Evolutionary conservation across 345 rosid genomes (phyloP).

Genomic region (Bruguiera sexangula): DNA sequence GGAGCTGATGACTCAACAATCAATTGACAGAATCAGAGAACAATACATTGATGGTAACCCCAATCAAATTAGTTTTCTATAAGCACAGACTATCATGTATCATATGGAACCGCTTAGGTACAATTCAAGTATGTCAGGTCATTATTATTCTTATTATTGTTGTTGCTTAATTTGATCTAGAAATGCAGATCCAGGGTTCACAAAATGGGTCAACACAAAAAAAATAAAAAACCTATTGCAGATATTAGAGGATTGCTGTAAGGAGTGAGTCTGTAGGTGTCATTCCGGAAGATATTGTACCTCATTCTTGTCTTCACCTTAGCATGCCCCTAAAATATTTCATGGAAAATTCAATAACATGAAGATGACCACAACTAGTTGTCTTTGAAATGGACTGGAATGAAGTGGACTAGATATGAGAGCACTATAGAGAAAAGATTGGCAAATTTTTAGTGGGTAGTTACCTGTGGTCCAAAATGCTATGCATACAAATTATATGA

Average conservation of each 20-base stretch:
- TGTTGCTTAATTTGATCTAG: too few relatives aligned
- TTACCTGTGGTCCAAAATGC: slow-evolving; percentile 33
- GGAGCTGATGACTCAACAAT: slow-evolving; percentile 30
- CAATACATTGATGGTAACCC: slow-evolving; percentile 13
- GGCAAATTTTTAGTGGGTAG: slow-evolving; percentile 18
- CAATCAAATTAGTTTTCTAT: not conserved
- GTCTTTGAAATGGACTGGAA: slow-evolving; percentile 5
- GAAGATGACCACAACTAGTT: slow-evolving; percentile 8
- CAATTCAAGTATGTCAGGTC: not conserved
- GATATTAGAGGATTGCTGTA: too few relatives aligned
- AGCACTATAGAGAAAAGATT: slow-evolving; percentile 14
- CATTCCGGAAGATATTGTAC: too few relatives aligned
- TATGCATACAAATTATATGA: slow-evolving; percentile 3
- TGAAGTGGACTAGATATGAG: slow-evolving; percentile 15
- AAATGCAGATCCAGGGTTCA: too few relatives aligned
- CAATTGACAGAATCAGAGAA: slow-evolving; percentile 26
- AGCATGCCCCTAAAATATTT: slow-evolving; percentile 6
- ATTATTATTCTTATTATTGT: not conserved
- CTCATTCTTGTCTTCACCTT: not conserved
- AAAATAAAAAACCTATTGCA: too few relatives aligned
- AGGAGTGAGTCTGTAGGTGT: too few relatives aligned
- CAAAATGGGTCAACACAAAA: too few relatives aligned
- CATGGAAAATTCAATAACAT: slow-evolving; percentile 2
- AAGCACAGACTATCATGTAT: not conserved
- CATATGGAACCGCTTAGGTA: not conserved